phyloP scores from a whole-genome alignment of 345 rosid genomes.

The Eucalyptus dawsonii region DNA sequence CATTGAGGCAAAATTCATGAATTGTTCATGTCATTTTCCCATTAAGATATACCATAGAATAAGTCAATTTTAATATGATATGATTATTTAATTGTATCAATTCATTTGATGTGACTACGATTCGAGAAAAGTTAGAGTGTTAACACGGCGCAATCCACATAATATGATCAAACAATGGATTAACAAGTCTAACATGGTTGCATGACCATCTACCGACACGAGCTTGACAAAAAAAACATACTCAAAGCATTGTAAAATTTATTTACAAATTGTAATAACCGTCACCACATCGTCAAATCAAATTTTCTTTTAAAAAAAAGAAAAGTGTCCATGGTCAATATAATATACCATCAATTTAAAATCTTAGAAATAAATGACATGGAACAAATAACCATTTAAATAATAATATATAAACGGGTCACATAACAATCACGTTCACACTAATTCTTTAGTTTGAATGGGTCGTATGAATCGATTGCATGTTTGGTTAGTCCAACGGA shows the following conservation, averaged over 20 bases:
- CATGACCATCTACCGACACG: neutral
- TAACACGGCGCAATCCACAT: neutral
- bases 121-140: neutral
- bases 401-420: neutral
- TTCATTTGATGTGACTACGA: neutral
- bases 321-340: neutral
- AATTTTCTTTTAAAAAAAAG: neutral
- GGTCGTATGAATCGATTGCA: neutral
- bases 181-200: neutral
- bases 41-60: neutral
- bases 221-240: neutral
- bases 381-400: neutral
- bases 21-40: neutral
- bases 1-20: fast-evolving
- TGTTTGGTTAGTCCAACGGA: neutral
- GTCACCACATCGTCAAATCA: neutral
- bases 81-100: neutral
- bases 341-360: neutral
- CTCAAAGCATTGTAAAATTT: too few species aligned
- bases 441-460: neutral
- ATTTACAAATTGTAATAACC: neutral
- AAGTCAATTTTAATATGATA: neutral
- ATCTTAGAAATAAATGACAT: neutral
- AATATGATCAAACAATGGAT: neutral
- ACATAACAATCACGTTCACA: neutral